These are phyloP conservation scores for Penicillium crustosum DNA, from an alignment of 2,329 filamentous ascomycete genomes.

Conservation along the genomic window DNA sequence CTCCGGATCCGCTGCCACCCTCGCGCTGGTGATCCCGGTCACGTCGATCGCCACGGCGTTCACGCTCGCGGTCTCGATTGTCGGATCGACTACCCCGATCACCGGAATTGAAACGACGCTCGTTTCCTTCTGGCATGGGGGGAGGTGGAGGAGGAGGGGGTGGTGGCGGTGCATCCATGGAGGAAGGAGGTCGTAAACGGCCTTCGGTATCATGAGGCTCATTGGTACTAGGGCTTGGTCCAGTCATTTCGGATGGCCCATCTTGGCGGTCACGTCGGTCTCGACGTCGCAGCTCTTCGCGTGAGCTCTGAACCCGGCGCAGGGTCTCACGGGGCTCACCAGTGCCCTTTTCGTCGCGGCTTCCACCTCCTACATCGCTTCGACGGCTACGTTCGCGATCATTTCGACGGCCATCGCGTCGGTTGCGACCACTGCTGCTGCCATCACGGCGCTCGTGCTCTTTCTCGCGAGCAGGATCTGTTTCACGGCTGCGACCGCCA, in stretches of 20 bases:
- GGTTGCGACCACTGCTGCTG: slow-evolving; percentile 24
- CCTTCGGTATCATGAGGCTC: slow-evolving; percentile 33
- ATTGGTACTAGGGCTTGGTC: slow-evolving; percentile 6
- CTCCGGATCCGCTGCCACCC: slow-evolving; percentile 25
- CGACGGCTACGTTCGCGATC: slow-evolving; percentile 39
- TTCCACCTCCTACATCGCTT: slow-evolving; percentile 29
- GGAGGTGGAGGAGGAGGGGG: slow-evolving; percentile 35
- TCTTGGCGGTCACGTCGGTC: slow-evolving; percentile 40
- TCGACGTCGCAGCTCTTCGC: slow-evolving; percentile 38
- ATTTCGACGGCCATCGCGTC: slow-evolving; percentile 38
- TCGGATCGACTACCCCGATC: slow-evolving; percentile 34
- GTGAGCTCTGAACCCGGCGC: slow-evolving; percentile 33
- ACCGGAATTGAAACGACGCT: slow-evolving; percentile 37
- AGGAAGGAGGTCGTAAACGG: slow-evolving; percentile 36
- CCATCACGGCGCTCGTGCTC: slow-evolving; percentile 34
- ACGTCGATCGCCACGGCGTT: slow-evolving; percentile 38
- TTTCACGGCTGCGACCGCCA: slow-evolving; percentile 22
- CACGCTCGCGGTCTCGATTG: slow-evolving; percentile 35
- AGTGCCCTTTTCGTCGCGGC: slow-evolving; percentile 25
- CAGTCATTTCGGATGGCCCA: slow-evolving; percentile 23
- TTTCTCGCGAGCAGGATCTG: slow-evolving; percentile 32
- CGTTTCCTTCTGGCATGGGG: slow-evolving; percentile 29
- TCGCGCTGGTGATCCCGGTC: slow-evolving; percentile 36
- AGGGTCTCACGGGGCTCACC: slow-evolving; percentile 33
- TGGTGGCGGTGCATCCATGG: slow-evolving; percentile 31